Evolutionary conservation across 2,329 filamentous ascomycete species (phyloP), one percentile per base, ranked within the genome.

Genomic region (Cercospora janseana): DNA sequence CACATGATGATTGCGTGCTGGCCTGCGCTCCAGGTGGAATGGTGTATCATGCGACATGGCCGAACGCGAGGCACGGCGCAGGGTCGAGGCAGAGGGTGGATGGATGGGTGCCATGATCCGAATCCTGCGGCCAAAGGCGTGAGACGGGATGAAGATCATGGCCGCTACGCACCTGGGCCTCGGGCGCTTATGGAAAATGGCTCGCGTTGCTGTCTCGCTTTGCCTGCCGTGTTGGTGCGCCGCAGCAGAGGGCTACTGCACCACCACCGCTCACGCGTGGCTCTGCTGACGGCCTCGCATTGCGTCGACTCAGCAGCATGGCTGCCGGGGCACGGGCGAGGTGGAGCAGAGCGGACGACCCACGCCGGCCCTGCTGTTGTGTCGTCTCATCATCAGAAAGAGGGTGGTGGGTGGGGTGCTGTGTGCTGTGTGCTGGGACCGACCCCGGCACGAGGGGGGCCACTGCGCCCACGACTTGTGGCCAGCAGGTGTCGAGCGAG

Each of bases 1-100:
- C n/a, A n/a, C n/a, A n/a, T n/a, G n/a, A n/a, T 38, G n/a, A 47
- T 47, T 47, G 45, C 45, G 45, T 47, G 45, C 45, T 40, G 21
- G 34, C 12, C 34, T 20, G 34, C 34, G 24, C 23, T 18, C 34
- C 37, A n/a, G 21, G 20, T n/a, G 43, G 34, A n/a, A 37, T 12
- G 28, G 28, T 45, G 42, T 29, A 47, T 51, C 49, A 51, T 51
- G 35, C 48, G 49, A 52, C 45, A 32, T 32, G 41, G 18, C 24
- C 24, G 18, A 31, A 21, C 27, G 9, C 16, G 8, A 45, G 20
- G 34, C 34, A 32, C 42, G 42, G 15, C 42, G 42, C 42, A 45
- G 28, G 42, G 42, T 34, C 42, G 24, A 31, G 18, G 27, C 28
- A 35, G 35, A n/a, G n/a, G n/a, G n/a, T n/a, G n/a, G n/a, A 23